Conservation (phyloP, 768 basidiomycete genomes). For the Tylopilus felleus region DNA sequence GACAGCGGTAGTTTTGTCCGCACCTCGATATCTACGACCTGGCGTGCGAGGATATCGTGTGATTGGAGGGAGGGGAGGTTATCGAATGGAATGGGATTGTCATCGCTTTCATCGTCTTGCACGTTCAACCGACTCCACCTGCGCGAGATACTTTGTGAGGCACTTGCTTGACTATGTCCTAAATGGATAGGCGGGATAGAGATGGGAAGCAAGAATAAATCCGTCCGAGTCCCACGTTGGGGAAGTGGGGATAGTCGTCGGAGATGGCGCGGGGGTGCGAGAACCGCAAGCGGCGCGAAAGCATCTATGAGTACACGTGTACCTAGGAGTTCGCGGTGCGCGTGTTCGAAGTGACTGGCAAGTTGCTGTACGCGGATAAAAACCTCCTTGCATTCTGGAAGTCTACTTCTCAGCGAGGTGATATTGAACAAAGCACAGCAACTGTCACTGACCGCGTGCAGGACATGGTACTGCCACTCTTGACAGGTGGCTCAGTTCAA, state of each 20-base stretch:
- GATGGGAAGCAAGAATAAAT: conserved; percentile 8
- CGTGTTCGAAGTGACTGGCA: conserved; percentile 21
- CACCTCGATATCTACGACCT: conserved; percentile 12
- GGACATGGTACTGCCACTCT: conserved; percentile 28
- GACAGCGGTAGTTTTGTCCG: neutral
- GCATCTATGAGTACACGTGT: conserved; percentile 8
- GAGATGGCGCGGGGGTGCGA: conserved; percentile 17
- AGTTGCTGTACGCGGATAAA: conserved; percentile 28
- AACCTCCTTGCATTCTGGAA: conserved; percentile 21
- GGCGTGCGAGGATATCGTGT: neutral
- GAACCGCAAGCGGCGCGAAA: conserved; percentile 20
- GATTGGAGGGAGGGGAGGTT: conserved; percentile 13
- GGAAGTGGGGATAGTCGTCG: conserved; percentile 17
- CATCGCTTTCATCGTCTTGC: conserved; percentile 20
- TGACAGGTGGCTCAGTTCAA: conserved; percentile 32
- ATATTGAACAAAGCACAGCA: neutral
- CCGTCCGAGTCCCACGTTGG: neutral
- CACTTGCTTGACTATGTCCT: conserved; percentile 11
- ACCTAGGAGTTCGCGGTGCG: conserved; percentile 20
- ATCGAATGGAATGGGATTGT: conserved; percentile 18
- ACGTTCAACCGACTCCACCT: conserved; percentile 32
- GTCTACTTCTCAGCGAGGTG: conserved; percentile 2
- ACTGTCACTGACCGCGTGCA: conserved; percentile 15
- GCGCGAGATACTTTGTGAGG: conserved; percentile 21
- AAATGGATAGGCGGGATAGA: conserved; percentile 8